A percentile compares a stretch with the other conserved stretches of the same genome.
Conservation (phyloP, 2,329 filamentous ascomycete species). For the Leptographium radiaticola region DNA sequence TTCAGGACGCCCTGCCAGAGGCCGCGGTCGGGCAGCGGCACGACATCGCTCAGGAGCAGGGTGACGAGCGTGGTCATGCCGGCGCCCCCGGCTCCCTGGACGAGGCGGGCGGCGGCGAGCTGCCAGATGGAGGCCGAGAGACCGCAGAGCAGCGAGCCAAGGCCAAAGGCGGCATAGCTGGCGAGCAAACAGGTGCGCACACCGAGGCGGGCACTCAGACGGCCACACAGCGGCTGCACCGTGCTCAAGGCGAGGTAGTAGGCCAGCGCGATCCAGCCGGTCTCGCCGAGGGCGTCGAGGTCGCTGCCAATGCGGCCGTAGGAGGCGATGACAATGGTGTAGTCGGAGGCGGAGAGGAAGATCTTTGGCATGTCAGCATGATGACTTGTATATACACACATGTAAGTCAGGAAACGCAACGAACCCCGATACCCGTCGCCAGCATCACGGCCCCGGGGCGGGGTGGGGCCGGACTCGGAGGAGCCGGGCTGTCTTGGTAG, state of each 20-base stretch:
- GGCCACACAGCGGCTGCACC: too few species aligned
- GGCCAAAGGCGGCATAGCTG: too few species aligned
- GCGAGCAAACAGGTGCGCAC: too few species aligned
- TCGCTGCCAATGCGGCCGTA: constrained; percentile 69
- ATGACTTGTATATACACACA: too few species aligned
- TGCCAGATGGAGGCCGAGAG: constrained; percentile 27
- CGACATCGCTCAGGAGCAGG: constrained; percentile 57
- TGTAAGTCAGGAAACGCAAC: neutral
- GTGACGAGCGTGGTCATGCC: constrained; percentile 60
- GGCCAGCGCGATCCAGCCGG: constrained; percentile 55
- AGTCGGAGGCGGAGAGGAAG: constrained; percentile 60
- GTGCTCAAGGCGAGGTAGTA: constrained; percentile 53
- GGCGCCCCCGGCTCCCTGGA: constrained; percentile 49
- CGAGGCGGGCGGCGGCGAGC: constrained; percentile 25
- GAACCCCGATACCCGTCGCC: neutral
- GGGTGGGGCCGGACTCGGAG: neutral
- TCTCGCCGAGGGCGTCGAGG: constrained; percentile 58
- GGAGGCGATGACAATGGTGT: constrained; percentile 63
- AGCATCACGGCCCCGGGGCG: neutral
- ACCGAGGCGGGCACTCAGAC: too few species aligned
- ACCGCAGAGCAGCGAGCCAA: too few species aligned
- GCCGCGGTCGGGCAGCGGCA: constrained; percentile 55
- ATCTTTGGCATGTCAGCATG: constrained; percentile 30
- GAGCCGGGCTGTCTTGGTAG: too few species aligned
- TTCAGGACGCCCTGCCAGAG: constrained; percentile 64